phyloP scores from a whole-genome alignment of 768 basidiomycete genomes.

The Scleroderma citrinum region DNA sequence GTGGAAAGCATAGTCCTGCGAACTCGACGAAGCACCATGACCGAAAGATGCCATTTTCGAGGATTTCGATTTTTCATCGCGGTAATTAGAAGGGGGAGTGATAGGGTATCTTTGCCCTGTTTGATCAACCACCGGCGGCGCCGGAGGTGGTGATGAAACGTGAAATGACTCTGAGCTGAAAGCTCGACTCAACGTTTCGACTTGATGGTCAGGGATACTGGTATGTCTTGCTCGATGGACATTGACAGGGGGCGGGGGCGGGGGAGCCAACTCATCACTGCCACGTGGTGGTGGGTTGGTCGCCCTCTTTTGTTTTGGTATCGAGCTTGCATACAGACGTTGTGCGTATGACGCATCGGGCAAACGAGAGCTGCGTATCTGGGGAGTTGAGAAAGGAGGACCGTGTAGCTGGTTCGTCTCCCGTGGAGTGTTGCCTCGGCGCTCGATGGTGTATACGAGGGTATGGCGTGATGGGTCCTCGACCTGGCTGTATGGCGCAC shows the following conservation, averaged over 20 bases:
- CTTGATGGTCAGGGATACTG: not conserved
- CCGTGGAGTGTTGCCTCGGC: not conserved
- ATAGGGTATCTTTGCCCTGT: not conserved
- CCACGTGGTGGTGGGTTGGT: not conserved
- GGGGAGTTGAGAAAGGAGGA: not conserved
- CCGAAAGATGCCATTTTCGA: not conserved
- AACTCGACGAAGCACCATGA: not conserved
- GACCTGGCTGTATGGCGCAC: not conserved
- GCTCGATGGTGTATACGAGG: not conserved
- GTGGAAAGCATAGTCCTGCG: not conserved
- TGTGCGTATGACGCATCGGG: not conserved
- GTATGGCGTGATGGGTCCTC: not conserved
- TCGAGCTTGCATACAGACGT: conserved; percentile 1
- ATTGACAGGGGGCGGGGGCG: not conserved
- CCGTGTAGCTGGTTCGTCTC: not conserved
- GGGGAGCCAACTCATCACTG: not conserved
- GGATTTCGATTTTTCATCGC: not conserved
- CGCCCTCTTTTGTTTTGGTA: not conserved
- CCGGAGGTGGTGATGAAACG: not conserved
- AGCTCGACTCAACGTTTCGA: not conserved
- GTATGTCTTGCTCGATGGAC: not conserved
- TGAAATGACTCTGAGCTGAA: not conserved
- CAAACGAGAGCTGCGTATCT: not conserved
- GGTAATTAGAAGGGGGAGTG: not conserved
- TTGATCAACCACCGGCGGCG: not conserved